Base-by-base conservation (phyloP, 164 flowering plant genomes). In the Houttuynia cordata region DNA sequence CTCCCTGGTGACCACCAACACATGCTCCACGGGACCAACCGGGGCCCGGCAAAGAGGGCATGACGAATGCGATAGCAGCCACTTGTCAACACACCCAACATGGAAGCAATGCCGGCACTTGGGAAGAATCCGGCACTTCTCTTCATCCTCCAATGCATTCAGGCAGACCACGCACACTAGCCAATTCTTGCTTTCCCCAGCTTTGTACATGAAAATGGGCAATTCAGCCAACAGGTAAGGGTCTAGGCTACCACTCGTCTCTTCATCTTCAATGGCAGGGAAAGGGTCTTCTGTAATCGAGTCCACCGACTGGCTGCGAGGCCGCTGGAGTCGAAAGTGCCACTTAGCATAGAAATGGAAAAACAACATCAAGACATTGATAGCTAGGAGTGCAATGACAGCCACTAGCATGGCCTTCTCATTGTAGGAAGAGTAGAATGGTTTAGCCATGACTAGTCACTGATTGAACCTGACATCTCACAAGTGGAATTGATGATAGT, bases 81-180 rank as follows among this genome's bases (percentile, higher is more conserved):
- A 85, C 42, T 68, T 15, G 57, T 83, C 88, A 18, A 81, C 64
- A 45, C 91, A 85, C 49, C 56, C 67, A 51, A 68, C 61, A 62
- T 85, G 91, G 62, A 83, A 85, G 15, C 73, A 68, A 61, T 85
- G 92, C 24, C 68, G 64, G 57, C 88, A 85, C 14, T 62, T 66
- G 1, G 63, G 73, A 24, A 85, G 78, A 22, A 58, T 52, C 60
- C 92, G 39, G 63, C 81, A 80, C 67, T 68, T 49, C 18, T 82
- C 85, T 2, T 81, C 87, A 3, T 69, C 65, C 19, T 58, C 51
- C 15, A 80, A 69, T 34, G 40, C 64, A 21, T 79, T 86, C 70
- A 83, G 70, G 66, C 88, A 86, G 37, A 86, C 73, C 19, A 70
- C 82, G 42, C 88, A 86, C 57, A 52, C 55, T 23, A 52, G 20